These are phyloP conservation scores for Pseudogymnoascus sp. DNA, from an alignment of 2,329 filamentous ascomycete genomes.

Conservation along the genomic window DNA sequence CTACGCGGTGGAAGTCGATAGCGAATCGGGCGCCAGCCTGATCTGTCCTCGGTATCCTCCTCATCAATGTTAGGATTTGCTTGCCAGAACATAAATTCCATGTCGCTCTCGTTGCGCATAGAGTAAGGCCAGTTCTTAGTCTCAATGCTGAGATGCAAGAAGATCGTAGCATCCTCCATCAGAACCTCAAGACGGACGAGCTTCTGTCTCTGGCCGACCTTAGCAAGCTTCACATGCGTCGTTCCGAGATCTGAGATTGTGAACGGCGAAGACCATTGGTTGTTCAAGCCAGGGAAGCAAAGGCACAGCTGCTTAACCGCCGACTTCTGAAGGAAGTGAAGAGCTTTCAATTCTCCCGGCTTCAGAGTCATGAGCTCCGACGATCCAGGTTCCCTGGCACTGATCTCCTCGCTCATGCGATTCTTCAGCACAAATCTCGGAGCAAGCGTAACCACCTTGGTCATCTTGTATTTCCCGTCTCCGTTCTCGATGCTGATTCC, in stretches of 20 bases:
- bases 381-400: constrained; percentile 85
- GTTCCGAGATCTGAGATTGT: constrained; percentile 93
- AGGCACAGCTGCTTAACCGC: constrained; percentile 82
- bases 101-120: constrained; percentile 96
- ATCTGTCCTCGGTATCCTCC: constrained; percentile 73
- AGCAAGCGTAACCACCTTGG: constrained; percentile 86
- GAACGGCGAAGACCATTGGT: constrained; percentile 96
- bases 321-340: constrained; percentile 82
- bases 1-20: constrained; percentile 88
- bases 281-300: constrained; percentile 88
- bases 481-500: constrained; percentile 84
- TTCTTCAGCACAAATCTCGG: constrained; percentile 93
- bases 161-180: constrained; percentile 88
- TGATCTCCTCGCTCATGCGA: constrained; percentile 78
- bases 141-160: constrained; percentile 82
- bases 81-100: constrained; percentile 94
- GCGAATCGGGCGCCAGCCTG: constrained; percentile 83
- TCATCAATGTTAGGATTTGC: constrained; percentile 89
- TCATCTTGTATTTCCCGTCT: constrained; percentile 95
- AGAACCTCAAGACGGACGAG: constrained; percentile 82
- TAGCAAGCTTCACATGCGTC: constrained; percentile 87
- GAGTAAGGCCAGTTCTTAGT: constrained; percentile 97
- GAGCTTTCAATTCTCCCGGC: constrained; percentile 69
- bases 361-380: constrained; percentile 74
- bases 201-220: constrained; percentile 78